Base-by-base conservation (phyloP, 768 basidiomycete genomes). In the Mycena amicta region DNA sequence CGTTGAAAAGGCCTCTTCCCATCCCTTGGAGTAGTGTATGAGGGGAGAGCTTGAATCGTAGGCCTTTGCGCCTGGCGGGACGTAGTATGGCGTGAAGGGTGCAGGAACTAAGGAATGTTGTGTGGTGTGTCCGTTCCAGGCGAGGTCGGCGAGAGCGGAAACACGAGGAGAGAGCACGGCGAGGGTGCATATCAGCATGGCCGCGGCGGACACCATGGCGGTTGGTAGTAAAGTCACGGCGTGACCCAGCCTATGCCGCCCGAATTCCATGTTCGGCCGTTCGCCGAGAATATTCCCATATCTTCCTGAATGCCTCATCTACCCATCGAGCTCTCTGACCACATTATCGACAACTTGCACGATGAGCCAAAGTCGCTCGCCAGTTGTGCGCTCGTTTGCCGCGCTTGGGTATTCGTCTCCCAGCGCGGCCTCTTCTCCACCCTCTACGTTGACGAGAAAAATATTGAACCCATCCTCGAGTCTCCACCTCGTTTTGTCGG, bases 31-130 rank as follows among this genome's bases (percentile, higher is more conserved):
- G 63, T 86, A 90, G 27, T 77, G 78, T 22, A 92, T 69, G n/a
- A 89, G 68, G 22, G 85, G 86, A 26, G 88, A 91, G 30, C 80
- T 75, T 1, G 89, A 89, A 67, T 87, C 85, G 60, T 89, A 89
- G 63, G 81, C 76, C 77, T 83, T 88, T 5, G 89, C 80, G 27
- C 90, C 89, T 13, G 83, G 82, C 56, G 90, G 86, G 69, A 89
- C 86, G 67, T 87, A 92, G 75, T 84, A 92, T 0, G 89, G 87
- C 2, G 80, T 78, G 72, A 91, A 91, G 3, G 70, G 52, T 1
- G 74, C 65, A 18, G 76, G 76, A 41, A 69, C 72, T 13, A 71
- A 76, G 18, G 87, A 80, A 16, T 76, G 83, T 20, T 80, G 77
- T 5, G 80, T 76, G 2, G 77, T 78, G 62, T 83, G 75, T 0